These are phyloP conservation scores for Candida succiphila DNA, from an alignment of 805 yeast genomes.

Conservation along the genomic window DNA sequence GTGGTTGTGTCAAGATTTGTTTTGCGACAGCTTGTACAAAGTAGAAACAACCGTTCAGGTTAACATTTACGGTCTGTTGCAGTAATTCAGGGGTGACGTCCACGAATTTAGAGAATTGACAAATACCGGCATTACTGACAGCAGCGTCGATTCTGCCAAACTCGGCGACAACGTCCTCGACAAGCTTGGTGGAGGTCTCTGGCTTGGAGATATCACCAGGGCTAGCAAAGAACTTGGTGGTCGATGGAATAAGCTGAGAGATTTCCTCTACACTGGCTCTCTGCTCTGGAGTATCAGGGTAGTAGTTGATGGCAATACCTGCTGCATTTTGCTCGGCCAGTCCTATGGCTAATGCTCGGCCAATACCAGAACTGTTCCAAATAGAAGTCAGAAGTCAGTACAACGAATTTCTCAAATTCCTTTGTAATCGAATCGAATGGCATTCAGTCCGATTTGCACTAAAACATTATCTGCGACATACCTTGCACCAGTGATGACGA, in stretches of 20 bases:
- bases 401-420: too few relatives aligned
- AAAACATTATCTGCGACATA: too few relatives aligned
- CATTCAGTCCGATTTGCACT: too few relatives aligned
- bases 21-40: conserved; percentile 37
- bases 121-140: conserved; percentile 38
- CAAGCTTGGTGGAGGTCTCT: conserved; percentile 23
- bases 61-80: conserved; percentile 25
- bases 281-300: conserved; percentile 13
- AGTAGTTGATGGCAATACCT: conserved; percentile 26
- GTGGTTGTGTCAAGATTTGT: conserved; percentile 28
- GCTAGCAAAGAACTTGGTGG: conserved; percentile 21
- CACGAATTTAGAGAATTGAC: conserved; percentile 29
- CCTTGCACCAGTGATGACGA: conserved; percentile 33
- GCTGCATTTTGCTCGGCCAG: conserved; percentile 32
- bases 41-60: conserved; percentile 33
- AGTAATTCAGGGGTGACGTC: conserved; percentile 29
- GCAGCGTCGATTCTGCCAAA: conserved; percentile 31
- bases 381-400: neutral
- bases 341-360: conserved; percentile 32
- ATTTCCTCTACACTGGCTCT: conserved; percentile 12
- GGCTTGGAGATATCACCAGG: conserved; percentile 36
- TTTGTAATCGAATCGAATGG: too few relatives aligned
- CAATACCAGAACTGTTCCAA: conserved; percentile 30
- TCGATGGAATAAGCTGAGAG: conserved; percentile 16
- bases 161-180: conserved; percentile 21